Base-by-base conservation (phyloP, 2,329 filamentous ascomycete species). In the Zasmidium angulare region DNA sequence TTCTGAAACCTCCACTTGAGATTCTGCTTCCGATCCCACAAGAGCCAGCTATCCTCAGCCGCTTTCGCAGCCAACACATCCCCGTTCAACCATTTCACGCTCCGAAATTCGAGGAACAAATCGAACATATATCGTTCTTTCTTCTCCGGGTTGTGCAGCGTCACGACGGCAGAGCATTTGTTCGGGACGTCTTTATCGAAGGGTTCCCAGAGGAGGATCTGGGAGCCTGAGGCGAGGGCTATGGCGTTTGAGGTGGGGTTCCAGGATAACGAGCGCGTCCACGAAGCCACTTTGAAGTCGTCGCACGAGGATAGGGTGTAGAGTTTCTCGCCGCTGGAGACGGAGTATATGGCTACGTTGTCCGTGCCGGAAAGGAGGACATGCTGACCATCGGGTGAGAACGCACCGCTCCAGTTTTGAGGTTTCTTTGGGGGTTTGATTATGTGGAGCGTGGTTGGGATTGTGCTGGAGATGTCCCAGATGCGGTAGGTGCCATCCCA, bases 401-500 rank as follows among this genome's bases (percentile, higher is more conserved):
- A 62, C 3, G 46, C 52, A 4, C 61, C 61, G 3, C 48, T 53
- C 58, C 59, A 65, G 40, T 60, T 58, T 55, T 65, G 62, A 11
- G 46, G 50, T n/a, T 51, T 52, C 1, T 49, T 61, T 1, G 56
- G 54, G 1, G 58, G 56, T 47, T 66, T 65, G 14, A 57, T 40
- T 2, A 19, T 20, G n/a, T 40, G 24, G 36, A 17, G 11, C 7
- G 12, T 17, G 14, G 36, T 43, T 23, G 14, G 47, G 26, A 55
- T 21, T 21, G 62, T 56, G 22, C 49, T 60, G 19, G 26, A 50
- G 29, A 52, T 57, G 26, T 62, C 50, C 57, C 61, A 68, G 46
- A 69, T 59, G 3, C 53, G 57, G 36, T 58, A 67, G 2, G 50
- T 60, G 1, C 51, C 17, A 31, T 68, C 66, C 64, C 63, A 66